These are phyloP conservation scores for Penicillium crystallinum DNA, from an alignment of 495 filamentous ascomycete species.

Conservation along the genomic window DNA sequence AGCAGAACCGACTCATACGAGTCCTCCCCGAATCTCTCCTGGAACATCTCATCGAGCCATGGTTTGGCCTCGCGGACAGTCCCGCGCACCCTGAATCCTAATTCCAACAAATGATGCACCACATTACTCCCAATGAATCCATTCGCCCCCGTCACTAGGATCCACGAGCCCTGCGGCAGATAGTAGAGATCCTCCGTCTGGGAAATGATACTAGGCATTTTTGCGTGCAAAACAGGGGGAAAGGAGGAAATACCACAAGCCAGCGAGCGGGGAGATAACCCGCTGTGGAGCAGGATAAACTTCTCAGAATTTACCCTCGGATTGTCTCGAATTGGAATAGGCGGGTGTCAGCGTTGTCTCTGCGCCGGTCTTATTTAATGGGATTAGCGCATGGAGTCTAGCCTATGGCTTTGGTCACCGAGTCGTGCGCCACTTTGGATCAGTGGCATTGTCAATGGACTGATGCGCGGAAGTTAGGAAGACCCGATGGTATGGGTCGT, in stretches of 20 bases:
- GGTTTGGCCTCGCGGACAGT: constrained; percentile 40
- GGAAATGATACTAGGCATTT: not conserved
- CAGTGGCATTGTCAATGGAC: not conserved
- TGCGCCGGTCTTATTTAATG: not conserved
- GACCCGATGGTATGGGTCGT: not conserved
- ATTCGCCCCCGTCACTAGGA: constrained; percentile 46
- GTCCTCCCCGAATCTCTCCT: constrained; percentile 33
- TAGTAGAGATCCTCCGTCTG: not conserved
- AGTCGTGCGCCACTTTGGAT: not conserved
- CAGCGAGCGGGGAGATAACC: not conserved
- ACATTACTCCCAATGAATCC: constrained; percentile 46
- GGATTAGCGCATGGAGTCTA: not conserved
- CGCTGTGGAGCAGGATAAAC: not conserved
- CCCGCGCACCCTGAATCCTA: constrained; percentile 41
- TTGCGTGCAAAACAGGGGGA: not conserved
- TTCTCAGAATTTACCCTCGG: not conserved
- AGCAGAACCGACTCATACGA: constrained; percentile 37
- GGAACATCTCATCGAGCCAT: constrained; percentile 40
- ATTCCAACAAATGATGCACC: constrained; percentile 34
- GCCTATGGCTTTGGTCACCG: not conserved
- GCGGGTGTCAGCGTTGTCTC: not conserved
- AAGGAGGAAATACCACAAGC: not conserved
- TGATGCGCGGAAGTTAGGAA: not conserved
- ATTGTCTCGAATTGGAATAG: not conserved
- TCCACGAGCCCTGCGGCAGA: constrained; percentile 4